Evolutionary conservation across 2,329 filamentous ascomycete genomes (phyloP), one percentile per base, ranked within the genome.

Genomic region (Chaetomium strumarium): DNA sequence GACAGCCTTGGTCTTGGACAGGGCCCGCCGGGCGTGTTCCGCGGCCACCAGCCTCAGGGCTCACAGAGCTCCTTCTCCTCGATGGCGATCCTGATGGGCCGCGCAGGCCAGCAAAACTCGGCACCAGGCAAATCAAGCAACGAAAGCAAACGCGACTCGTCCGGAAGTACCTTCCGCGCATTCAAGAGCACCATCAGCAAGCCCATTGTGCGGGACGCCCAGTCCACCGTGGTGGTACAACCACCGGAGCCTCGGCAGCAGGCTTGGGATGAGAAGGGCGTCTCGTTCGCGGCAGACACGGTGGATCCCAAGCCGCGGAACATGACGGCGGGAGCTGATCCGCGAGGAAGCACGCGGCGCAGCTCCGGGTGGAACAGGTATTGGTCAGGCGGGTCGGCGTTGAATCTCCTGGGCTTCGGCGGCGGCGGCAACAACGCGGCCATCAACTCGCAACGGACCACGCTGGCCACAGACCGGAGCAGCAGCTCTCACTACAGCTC

Each of bases 311-410:
- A 52, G 53, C 52, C 54, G 30, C 58, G 71, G 71, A 53, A 71
- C 68, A 51, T 64, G 66, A 56, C 53, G 70, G 51, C 55, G 59
- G 56, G 56, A 68, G 64, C 62, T 56, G 57, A 69, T 42, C 59
- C 61, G 48, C 65, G 76, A 46, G 75, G 72, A 45, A 70, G 69
- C 41, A 70, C 73, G 17, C 75, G 82, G 51, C 76, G 81, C 63
- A 88, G 84, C 61, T 88, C 85, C 3, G 85, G 85, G 44, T 90
- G 86, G 86, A 88, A 88, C 67, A 74, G 81, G 49, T 90, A 89
- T 68, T 90, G 86, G 79, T 87, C 85, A 13, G 85, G 84, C 46
- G 86, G 85, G 49, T 86, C 84, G 59, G 79, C 83, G 8, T 70
- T 85, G 51, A 84, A 85, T 62, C 78, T 85, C 20, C 72, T 87